Evolutionary conservation across 2,329 filamentous ascomycete genomes (phyloP).

Genomic region (Lecanoromycetidae sp.): DNA sequence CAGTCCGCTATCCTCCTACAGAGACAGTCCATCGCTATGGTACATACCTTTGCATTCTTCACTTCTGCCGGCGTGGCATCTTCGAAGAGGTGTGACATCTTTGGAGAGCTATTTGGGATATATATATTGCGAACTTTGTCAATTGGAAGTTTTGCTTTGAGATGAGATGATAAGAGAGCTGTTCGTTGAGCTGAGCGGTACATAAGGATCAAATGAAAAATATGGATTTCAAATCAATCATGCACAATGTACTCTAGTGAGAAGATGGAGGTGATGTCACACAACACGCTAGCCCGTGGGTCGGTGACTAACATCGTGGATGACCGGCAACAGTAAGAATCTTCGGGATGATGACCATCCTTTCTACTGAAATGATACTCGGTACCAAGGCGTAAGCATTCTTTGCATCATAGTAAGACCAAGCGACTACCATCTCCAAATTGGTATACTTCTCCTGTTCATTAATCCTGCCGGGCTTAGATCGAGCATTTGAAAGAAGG

Average conservation of each 20-base stretch:
- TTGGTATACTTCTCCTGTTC: too few species aligned
- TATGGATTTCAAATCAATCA: not conserved
- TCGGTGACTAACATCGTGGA: too few species aligned
- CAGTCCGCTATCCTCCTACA: not conserved
- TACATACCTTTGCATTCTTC: constrained; percentile 32
- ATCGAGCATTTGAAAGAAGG: too few species aligned
- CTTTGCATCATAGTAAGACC: too few species aligned
- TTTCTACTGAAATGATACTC: too few species aligned
- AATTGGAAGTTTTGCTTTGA: constrained; percentile 5
- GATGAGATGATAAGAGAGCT: constrained; percentile 6
- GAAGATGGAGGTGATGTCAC: too few species aligned
- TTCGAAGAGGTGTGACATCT: constrained; percentile 34
- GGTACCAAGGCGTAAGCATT: too few species aligned
- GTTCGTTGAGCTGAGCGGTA: constrained; percentile 10
- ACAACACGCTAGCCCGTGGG: too few species aligned
- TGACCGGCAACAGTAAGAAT: too few species aligned
- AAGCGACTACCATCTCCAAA: too few species aligned
- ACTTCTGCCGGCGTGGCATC: constrained; percentile 35
- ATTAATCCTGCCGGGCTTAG: too few species aligned
- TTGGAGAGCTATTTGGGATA: constrained; percentile 9
- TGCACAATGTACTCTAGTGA: not conserved
- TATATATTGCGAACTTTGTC: not conserved
- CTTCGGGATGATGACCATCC: too few species aligned
- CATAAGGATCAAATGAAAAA: constrained; percentile 2
- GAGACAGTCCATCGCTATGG: not conserved